These are phyloP conservation scores for Hansenula sp. DNA, from an alignment of 1,139 yeast species.

Conservation along the genomic window DNA sequence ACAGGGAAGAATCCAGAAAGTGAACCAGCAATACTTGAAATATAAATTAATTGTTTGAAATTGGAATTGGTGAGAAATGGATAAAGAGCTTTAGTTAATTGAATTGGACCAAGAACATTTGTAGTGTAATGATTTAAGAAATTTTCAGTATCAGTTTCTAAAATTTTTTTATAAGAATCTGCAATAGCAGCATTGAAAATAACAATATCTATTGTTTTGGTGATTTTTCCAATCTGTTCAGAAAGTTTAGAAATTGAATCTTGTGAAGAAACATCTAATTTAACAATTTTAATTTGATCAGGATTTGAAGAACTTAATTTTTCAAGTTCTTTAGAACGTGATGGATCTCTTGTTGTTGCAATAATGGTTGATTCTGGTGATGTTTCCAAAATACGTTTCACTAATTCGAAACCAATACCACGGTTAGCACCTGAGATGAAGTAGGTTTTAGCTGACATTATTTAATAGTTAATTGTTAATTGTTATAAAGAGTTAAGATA, in stretches of 20 bases:
- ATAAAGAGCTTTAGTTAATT: conserved; percentile 18
- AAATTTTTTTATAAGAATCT: background rate
- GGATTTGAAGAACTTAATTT: background rate
- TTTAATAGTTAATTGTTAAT: too few species aligned
- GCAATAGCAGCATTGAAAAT: conserved; percentile 8
- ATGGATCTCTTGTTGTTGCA: conserved; percentile 8
- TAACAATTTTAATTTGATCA: background rate
- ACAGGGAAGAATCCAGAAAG: conserved; percentile 10
- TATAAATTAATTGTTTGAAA: conserved; percentile 16
- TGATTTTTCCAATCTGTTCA: background rate
- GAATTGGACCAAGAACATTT: conserved; percentile 25
- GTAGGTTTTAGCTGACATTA: background rate
- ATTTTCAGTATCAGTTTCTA: conserved; percentile 2
- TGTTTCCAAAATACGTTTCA: conserved; percentile 1
- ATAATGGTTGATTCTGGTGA: conserved; percentile 2
- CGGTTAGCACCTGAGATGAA: conserved; percentile 15
- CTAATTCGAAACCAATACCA: conserved; percentile 13
- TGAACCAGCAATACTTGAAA: conserved; percentile 23
- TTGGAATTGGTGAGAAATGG: conserved; percentile 17
- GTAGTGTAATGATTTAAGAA: conserved; percentile 10
- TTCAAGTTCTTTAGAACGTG: background rate
- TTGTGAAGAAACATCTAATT: background rate
- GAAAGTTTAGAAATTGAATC: conserved; percentile 5
- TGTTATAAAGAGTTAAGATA: too few species aligned
- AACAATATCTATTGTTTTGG: conserved; percentile 11